Base-by-base conservation (phyloP, 352 stramenopile genomes). In the Phytophthora litchii region DNA sequence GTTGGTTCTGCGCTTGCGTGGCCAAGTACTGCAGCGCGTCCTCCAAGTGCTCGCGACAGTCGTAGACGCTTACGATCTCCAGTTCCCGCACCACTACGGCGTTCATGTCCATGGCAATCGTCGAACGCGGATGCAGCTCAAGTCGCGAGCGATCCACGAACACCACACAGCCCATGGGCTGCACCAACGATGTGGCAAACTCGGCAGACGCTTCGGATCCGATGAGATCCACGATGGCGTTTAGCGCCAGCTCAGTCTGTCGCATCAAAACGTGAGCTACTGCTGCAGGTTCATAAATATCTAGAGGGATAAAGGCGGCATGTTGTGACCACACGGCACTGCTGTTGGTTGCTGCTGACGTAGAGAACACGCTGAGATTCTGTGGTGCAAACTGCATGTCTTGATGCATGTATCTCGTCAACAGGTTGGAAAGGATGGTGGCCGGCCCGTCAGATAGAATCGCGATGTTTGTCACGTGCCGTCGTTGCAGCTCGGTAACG, bases 21-120 rank as follows among this genome's bases (percentile, higher is more conserved):
- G 52, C 48, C 5, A 88, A 54, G 27, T 86, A 91, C 70, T 70
- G 62, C 12, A 88, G n/a, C 0, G 76, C 76, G 3, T 60, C 62
- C 2, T 72, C 37, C 16, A 82, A 25, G 17, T 76, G 55, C 1
- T 20, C 49, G 4, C 37, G 55, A 38, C 69, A 76, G 56, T 86
- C 74, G 32, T 66, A 47, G 11, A 90, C 51, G 8, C 45, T 67
- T 37, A 67, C 41, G 17, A 92, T 4, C 23, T 74, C 61, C 23
- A 92, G 71, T 29, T 92, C 83, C 16, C 80, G 78, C 13, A 92
- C 80, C 14, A 91, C 83, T 6, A 92, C 70, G 1, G 69, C 40
- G 37, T 92, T 92, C 75, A 92, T 82, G 54, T 90, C 71, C 64
- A 92, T 74, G 14, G 63, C 43, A 12, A 89, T 20, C 4, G 54